Percentiles rank a stretch among this genome's conserved stretches.
phyloP scores from a whole-genome alignment of 768 basidiomycete species.

The Amanita polypyramis region DNA sequence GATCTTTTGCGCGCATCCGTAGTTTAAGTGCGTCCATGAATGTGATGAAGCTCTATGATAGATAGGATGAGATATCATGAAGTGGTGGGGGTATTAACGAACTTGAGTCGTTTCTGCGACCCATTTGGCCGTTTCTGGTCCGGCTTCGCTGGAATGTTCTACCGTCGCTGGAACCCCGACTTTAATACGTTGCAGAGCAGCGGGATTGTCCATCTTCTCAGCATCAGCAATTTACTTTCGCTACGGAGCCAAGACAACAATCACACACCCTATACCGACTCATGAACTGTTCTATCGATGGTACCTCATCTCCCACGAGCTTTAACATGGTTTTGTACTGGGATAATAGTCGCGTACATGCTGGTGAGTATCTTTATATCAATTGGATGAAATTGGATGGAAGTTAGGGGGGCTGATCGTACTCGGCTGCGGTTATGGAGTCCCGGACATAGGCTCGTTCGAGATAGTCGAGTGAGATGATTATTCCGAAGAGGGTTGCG shows the following conservation, averaged over 20 bases:
- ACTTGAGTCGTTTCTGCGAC: conserved; percentile 98
- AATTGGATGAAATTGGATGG: conserved; percentile 15
- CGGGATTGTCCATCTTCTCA: conserved; percentile 83
- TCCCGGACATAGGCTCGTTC: conserved; percentile 95
- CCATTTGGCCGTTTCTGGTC: conserved; percentile 91
- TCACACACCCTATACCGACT: conserved; percentile 62
- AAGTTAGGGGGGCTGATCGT: conserved; percentile 23
- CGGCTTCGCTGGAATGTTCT: conserved; percentile 89
- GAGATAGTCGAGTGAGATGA: conserved; percentile 87
- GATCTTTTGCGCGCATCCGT: conserved; percentile 91
- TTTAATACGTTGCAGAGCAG: conserved; percentile 58
- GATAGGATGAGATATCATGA: conserved; percentile 3
- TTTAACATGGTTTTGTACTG: conserved; percentile 98
- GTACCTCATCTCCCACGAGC: conserved; percentile 84
- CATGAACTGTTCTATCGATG: conserved; percentile 88
- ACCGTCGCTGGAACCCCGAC: conserved; percentile 93
- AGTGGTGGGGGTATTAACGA: conserved; percentile 7
- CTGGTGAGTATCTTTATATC: conserved; percentile 83
- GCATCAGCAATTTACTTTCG: too few relatives aligned
- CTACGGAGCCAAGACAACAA: neutral
- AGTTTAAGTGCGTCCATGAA: conserved; percentile 97
- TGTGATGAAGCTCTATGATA: conserved; percentile 81
- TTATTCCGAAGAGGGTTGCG: conserved; percentile 85
- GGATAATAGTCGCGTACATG: conserved; percentile 86
- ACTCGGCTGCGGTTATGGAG: conserved; percentile 86